phyloP scores from a whole-genome alignment of 768 basidiomycete genomes.

The Pisolithus orientalis region DNA sequence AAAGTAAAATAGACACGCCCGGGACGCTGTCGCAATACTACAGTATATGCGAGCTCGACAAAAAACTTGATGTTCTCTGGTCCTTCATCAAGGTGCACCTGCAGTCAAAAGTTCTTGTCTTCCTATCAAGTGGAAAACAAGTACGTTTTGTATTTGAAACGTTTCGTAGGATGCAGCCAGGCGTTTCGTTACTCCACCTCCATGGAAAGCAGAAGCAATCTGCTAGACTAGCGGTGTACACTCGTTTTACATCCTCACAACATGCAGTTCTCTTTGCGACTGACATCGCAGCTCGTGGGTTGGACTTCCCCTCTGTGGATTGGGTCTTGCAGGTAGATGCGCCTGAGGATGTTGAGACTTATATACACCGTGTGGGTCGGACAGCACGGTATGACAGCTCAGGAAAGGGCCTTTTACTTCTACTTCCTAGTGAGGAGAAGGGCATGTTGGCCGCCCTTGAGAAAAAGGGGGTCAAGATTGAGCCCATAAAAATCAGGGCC shows the following conservation, averaged over 20 bases:
- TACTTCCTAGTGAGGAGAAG: slow-evolving; percentile 88
- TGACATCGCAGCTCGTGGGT: slow-evolving; percentile 91
- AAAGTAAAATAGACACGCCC: slow-evolving; percentile 51
- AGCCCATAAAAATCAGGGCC: slow-evolving; percentile 81
- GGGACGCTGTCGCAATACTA: slow-evolving; percentile 85
- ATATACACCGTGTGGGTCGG: slow-evolving; percentile 94
- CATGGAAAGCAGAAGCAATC: slow-evolving; percentile 97
- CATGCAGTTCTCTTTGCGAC: slow-evolving; percentile 91
- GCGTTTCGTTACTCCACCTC: slow-evolving; percentile 84
- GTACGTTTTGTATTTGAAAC: slow-evolving; percentile 95
- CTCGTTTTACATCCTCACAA: slow-evolving; percentile 73
- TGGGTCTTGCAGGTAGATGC: slow-evolving; percentile 97
- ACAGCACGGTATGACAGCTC: slow-evolving; percentile 91
- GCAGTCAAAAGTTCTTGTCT: slow-evolving; percentile 86
- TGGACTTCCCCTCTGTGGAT: slow-evolving; percentile 94
- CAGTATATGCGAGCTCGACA: slow-evolving; percentile 72
- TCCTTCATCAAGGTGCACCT: slow-evolving; percentile 93
- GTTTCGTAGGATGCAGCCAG: slow-evolving; percentile 94
- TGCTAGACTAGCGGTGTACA: slow-evolving; percentile 78
- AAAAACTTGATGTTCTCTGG: slow-evolving; percentile 89
- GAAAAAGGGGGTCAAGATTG: slow-evolving; percentile 63
- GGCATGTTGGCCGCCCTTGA: slow-evolving; percentile 74
- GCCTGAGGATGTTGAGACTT: slow-evolving; percentile 95
- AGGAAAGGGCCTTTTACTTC: slow-evolving; percentile 77
- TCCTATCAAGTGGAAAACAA: slow-evolving; percentile 93